Evolutionary conservation across 106 monocot genomes (phyloP), one percentile per base, ranked within the genome.

Genomic region (Vanilla planifolia): DNA sequence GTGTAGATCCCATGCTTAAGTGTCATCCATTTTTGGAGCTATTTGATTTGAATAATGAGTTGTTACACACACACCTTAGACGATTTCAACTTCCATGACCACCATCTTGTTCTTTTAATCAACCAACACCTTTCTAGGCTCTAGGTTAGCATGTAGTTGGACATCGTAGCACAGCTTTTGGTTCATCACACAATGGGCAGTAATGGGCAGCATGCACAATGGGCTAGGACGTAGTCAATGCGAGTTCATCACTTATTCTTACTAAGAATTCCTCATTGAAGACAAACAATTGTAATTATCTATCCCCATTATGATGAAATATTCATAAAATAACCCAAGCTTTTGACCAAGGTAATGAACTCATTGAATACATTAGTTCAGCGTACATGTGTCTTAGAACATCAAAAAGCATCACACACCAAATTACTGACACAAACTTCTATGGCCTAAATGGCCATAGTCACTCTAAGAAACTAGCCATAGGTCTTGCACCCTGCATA

Each of bases 171-270:
- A 59, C 19, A 17, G 36, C 58, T 59, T 59, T 35, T 59, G 17
- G 35, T 59, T 59, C 17, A 59, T 35, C 35, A 59, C 36, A 35
- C 58, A 35, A 59, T 59, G 4, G 34, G 58, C 36, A 59, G 58
- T n/a, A 35, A 59, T 8, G 58, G 35, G 34, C 16, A 5, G 58
- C 36, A 35, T 59, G 58, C 36, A 33, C 16, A 59, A 59, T 22
- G 20, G 33, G 58, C 8, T 35, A 17, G 58, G 58, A 36, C 33
- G 19, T 59, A 59, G 58, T 59, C 35, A 59, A 59, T 17, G 34
- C 20, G 8, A 4, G 58, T 8, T 59, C 2, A 59, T 59, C 35
- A 59, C 37, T 55, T 14, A 32, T 13, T 26, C 55, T 55, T 44
- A 44, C 44, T 44, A 29, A 8, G 55, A 55, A 55, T 34, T 59